Base-by-base conservation (phyloP, 2,329 filamentous ascomycete genomes). In the Phaeosphaeriaceae sp. region DNA sequence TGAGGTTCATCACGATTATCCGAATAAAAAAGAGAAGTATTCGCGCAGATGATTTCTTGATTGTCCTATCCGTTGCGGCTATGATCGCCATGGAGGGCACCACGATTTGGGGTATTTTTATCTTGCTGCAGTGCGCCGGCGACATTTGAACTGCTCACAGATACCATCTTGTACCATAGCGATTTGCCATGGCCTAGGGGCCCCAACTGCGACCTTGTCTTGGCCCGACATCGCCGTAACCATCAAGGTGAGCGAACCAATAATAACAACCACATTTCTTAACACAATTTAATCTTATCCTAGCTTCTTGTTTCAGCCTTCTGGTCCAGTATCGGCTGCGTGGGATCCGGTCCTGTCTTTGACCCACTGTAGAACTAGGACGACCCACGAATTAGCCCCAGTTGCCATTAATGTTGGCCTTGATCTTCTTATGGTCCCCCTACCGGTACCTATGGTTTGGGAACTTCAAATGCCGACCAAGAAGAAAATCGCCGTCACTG, bases 361-460 rank as follows among this genome's bases (percentile, higher is more conserved):
- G 30, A 33, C 30, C 30, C 12, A 33, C 16, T 33, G 30, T 11
- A 4, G 30, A 33, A n/a, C 30, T n/a, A n/a, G 30, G 13, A 16
- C 4, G 30, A 33, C 30, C 30, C 30, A 33, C 16, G 30, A 33
- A 33, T 33, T 33, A 16, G 30, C 16, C 30, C 12, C 30, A 33
- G 30, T 33, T 33, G 48, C 43, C 4, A 33, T 42, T 17, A 51
- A 47, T 21, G 21, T 51, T 23, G 23, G 17, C 8, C 23, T 51
- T 13, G 48, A 48, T 18, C 16, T 54, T 17, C 13, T 33, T 12
- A 21, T 48, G 4, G 48, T 48, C 18, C 4, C 43, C 4, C 40
- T 52, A 5, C 49, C 49, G 11, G 9, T 52, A 9, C 49, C 49
- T 9, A n/a, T 30, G 5, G 20, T 52, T n/a, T 52, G 49, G 49